Percentiles rank a stretch among this genome's conserved stretches.
Evolutionary conservation across 164 flowering plant species (phyloP).

Genomic region (Magnolia sinica): DNA sequence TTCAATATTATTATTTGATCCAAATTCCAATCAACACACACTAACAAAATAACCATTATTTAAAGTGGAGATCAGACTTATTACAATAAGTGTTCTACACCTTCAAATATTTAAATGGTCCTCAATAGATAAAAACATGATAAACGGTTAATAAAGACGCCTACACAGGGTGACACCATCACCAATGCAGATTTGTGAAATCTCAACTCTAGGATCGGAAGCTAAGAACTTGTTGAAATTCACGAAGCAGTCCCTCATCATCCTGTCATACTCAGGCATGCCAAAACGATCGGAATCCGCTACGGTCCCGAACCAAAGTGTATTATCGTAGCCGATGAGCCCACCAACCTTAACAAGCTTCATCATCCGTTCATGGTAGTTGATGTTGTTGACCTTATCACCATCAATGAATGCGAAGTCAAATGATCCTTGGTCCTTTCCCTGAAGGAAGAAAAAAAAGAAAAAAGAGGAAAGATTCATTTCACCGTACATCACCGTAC

Average conservation of each 20-base stretch:
- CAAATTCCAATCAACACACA: no score
- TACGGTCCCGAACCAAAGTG: slow-evolving; percentile 12
- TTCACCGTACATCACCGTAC: no score
- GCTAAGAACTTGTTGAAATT: slow-evolving; percentile 12
- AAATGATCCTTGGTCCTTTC: slow-evolving; percentile 2
- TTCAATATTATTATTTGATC: no score
- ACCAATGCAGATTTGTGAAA: slow-evolving; percentile 12
- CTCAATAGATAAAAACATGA: not conserved
- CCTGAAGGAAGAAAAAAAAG: not conserved
- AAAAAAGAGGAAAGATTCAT: not conserved
- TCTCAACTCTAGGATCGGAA: slow-evolving; percentile 12
- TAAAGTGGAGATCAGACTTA: no score
- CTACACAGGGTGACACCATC: slow-evolving; percentile 18
- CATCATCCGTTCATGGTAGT: slow-evolving; percentile 12
- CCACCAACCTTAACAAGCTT: slow-evolving; percentile 23
- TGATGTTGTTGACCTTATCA: slow-evolving; percentile 9
- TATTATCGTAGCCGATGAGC: slow-evolving; percentile 18
- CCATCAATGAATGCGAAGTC: slow-evolving; percentile 21
- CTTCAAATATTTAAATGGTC: no score
- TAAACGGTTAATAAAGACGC: not conserved
- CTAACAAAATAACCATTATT: no score
- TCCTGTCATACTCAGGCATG: not conserved
- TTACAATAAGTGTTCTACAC: no score
- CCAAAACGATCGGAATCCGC: not conserved
- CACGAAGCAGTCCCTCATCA: not conserved